Conservation (phyloP, 2,329 filamentous ascomycete genomes). For the Fusarium multiceps region DNA sequence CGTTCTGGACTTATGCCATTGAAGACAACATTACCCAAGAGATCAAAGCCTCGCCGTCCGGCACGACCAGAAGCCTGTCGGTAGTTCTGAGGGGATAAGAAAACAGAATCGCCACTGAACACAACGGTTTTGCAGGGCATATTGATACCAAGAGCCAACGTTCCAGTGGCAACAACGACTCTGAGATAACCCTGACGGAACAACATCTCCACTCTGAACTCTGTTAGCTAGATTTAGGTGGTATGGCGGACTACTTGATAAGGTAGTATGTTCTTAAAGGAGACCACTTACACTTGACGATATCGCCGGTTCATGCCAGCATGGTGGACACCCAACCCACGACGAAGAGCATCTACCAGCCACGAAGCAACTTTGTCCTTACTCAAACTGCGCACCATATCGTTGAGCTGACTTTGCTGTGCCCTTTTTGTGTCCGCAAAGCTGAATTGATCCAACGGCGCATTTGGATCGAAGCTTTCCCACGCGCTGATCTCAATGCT, state of each 20-base stretch:
- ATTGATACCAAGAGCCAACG: constrained; percentile 81
- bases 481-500: constrained; percentile 66
- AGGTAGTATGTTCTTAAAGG: neutral
- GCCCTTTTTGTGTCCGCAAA: constrained; percentile 73
- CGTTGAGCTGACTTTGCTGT: constrained; percentile 67
- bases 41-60: constrained; percentile 82
- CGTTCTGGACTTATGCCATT: constrained; percentile 71
- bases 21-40: constrained; percentile 85
- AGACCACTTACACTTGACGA: constrained; percentile 66
- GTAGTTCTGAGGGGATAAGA: constrained; percentile 79
- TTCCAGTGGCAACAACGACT: constrained; percentile 80
- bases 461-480: constrained; percentile 75
- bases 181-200: constrained; percentile 78
- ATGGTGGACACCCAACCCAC: constrained; percentile 82
- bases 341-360: constrained; percentile 69
- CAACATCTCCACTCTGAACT: constrained; percentile 72
- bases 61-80: constrained; percentile 81
- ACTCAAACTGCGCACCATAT: constrained; percentile 55
- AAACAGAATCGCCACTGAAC: constrained; percentile 79
- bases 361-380: constrained; percentile 61
- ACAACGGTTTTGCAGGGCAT: constrained; percentile 87
- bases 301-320: constrained; percentile 83
- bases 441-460: constrained; percentile 70
- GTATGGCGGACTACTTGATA: neutral
- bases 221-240: constrained; percentile 2